Evolutionary conservation across 192 early-diverging fungal species (phyloP).

Genomic region (Entomortierella parvispora): DNA sequence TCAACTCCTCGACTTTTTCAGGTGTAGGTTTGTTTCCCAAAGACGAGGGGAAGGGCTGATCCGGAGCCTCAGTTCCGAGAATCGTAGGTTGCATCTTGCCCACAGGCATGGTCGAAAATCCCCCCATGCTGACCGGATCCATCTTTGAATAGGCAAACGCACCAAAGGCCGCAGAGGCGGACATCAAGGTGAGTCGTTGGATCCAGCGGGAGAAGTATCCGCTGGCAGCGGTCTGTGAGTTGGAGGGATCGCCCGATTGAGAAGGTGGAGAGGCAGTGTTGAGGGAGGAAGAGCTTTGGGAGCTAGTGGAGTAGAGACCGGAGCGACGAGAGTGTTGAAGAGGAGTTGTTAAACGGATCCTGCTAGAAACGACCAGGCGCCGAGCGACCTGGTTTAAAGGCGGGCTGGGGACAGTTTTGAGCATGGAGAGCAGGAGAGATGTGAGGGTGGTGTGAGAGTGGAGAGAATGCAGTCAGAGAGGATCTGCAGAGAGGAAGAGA

Average conservation of each 20-base stretch:
- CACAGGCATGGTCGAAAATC: conserved; percentile 25
- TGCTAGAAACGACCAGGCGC: too few species aligned
- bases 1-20: conserved; percentile 32
- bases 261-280: not conserved
- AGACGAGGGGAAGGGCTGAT: conserved; percentile 7
- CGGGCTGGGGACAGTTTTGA: not conserved
- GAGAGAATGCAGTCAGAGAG: not conserved
- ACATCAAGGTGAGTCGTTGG: conserved; percentile 32
- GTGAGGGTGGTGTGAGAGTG: not conserved
- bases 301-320: too few species aligned
- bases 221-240: not conserved
- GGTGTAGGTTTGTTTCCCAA: not conserved
- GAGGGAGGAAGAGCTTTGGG: not conserved
- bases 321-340: too few species aligned
- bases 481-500: not conserved
- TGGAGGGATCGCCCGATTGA: not conserved
- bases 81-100: conserved; percentile 41
- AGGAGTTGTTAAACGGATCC: too few species aligned
- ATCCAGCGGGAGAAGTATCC: conserved; percentile 14
- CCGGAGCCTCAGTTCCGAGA: conserved; percentile 27
- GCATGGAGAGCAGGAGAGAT: not conserved
- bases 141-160: conserved; percentile 39
- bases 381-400: too few species aligned
- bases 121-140: conserved; percentile 22
- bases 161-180: conserved; percentile 35